Evolutionary conservation across 2,329 filamentous ascomycete species (phyloP), one percentile per base, ranked within the genome.

Genomic region (Pseudocercospora ulei): DNA sequence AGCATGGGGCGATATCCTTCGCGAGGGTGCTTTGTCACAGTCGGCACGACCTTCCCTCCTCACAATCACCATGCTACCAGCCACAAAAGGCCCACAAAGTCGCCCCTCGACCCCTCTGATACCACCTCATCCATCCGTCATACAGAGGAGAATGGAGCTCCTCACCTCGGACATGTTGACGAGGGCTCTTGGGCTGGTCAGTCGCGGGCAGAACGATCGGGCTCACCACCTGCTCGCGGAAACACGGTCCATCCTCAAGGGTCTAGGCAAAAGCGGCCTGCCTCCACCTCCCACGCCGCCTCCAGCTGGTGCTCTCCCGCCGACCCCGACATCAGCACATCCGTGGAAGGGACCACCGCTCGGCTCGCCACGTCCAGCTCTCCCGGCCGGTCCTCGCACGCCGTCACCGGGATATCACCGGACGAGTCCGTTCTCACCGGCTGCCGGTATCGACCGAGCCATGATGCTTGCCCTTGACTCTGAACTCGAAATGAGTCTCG

Each of bases 121-220:
- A 46, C 90, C 90, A 8, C 88, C 90, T 29, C 90, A 96, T 58
- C 87, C 90, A 3, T 84, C 80, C 46, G 86, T 98, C 43, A 88
- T 98, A 4, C 90, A 98, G 64, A 76, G 90, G 25, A 81, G 90
- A 29, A 98, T 98, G 90, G 90, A 98, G 63, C 70, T 98, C 18
- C 73, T 98, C 37, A 96, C 90, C 2, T 96, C 88, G 1, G 90
- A 98, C 60, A 98, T 98, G 90, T 73, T 98, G 47, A 93, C 85
- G 5, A 74, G 90, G 42, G 87, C 90, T 8, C 67, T 98, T 44
- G 94, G 86, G 0, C 73, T 98, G 12, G 87, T 96, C 12, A 84
- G 84, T 44, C 77, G 86, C 23, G 85, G 84, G 20, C 88, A 96
- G 63, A 84, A 95, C 58, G 90, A 98, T 56, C 81, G 87, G 22